Evolutionary conservation across 2,329 filamentous ascomycete species (phyloP), one percentile per base, ranked within the genome.

Genomic region (Aspergillus hiratsukae): DNA sequence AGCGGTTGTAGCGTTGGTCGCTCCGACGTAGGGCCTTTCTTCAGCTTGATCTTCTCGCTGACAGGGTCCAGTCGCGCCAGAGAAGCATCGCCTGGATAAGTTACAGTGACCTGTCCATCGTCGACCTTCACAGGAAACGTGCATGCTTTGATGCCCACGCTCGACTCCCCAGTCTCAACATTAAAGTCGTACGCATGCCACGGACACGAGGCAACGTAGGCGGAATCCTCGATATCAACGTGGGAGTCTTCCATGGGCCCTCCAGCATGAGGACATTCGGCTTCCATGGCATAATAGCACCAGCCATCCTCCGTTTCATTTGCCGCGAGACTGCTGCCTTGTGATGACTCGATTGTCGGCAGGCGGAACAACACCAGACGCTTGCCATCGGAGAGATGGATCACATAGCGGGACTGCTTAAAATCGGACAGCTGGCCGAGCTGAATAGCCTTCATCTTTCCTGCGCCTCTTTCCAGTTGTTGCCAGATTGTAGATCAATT

Each of bases 141-240:
- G 65, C 77, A 79, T 3, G 77, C 71, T 63, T 77, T 78, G 57
- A 79, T 70, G 10, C 77, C 77, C 19, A 78, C 75, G 58, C 76
- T 79, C 6, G 77, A 79, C 65, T 78, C 75, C 53, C 77, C 77
- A 0, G 77, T 79, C 64, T 79, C 76, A 55, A 79, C 75, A 54
- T 79, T 79, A 59, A 79, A 79, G 61, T 79, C 77, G 60, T 79
- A 79, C 2, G 77, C 77, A 63, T 79, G 77, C 77, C 77, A 79
- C 14, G 77, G 77, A 57, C 77, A 79, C 1, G 76, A 78, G 19
- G 72, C 76, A 25, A 79, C 65, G 58, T 79, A 79, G 1, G 75
- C 75, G 0, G 76, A 78, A 56, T 79, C 77, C 56, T 79, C 77
- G 53, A 79, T 79, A 53, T 79, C 77, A 25, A 79, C 71, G 7